A percentile compares a stretch with the other conserved stretches of the same genome.
Evolutionary conservation across 768 basidiomycete genomes (phyloP).

Genomic region (Boletus subparvulus): DNA sequence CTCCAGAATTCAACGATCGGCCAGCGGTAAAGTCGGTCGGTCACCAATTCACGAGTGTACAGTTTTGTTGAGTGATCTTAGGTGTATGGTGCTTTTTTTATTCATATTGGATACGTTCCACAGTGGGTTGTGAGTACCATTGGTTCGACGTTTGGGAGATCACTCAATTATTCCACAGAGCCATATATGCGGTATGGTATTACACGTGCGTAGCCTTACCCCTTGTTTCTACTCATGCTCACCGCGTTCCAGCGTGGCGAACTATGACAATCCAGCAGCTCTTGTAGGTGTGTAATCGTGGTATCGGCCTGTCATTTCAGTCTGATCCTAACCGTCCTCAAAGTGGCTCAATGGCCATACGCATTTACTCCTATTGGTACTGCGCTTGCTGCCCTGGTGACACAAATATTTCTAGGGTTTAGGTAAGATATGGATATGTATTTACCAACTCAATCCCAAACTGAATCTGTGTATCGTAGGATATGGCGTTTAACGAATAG

Average conservation of each 20-base stretch:
- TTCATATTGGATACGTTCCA: slow-evolving; percentile 23
- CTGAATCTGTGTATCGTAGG: neutral
- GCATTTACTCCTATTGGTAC: slow-evolving; percentile 50
- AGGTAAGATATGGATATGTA: slow-evolving; percentile 33
- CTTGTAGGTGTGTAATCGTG: slow-evolving; percentile 1
- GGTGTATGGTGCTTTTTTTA: slow-evolving; percentile 18
- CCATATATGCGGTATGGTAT: slow-evolving; percentile 20
- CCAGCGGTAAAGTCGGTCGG: slow-evolving; percentile 2
- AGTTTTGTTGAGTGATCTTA: neutral
- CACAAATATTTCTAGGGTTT: slow-evolving; percentile 48
- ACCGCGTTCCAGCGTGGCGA: slow-evolving; percentile 9
- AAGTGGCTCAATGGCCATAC: slow-evolving; percentile 49
- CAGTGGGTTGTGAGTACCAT: slow-evolving; percentile 13
- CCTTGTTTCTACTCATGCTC: neutral
- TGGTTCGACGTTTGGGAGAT: too few species aligned
- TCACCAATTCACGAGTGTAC: neutral
- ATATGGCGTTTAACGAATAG: slow-evolving; percentile 17
- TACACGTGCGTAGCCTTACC: slow-evolving; percentile 9
- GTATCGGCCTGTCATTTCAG: neutral
- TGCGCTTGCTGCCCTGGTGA: slow-evolving; percentile 47
- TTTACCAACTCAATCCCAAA: too few species aligned
- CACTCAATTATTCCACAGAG: neutral
- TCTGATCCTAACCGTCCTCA: neutral
- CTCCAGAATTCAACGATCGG: slow-evolving; percentile 18
- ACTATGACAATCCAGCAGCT: slow-evolving; percentile 16